Evolutionary conservation across 495 filamentous ascomycete genomes (phyloP).

Genomic region (Pseudomonodictys pantanalensis): DNA sequence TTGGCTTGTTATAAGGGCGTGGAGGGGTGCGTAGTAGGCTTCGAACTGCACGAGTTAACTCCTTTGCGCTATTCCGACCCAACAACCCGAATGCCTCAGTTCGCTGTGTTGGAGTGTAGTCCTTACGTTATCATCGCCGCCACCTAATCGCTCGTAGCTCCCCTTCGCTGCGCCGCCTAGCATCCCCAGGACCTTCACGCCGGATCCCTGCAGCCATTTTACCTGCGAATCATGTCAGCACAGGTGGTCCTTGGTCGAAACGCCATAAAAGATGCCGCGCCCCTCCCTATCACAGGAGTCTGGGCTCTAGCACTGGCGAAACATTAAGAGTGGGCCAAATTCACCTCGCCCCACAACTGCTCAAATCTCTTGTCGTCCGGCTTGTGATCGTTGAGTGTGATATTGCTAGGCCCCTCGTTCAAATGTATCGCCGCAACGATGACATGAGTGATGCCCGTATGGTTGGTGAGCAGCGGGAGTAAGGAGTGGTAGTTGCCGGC

Average conservation of each 20-base stretch:
- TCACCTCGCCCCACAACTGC: constrained; percentile 44
- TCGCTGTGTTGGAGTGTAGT: background rate
- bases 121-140: constrained; percentile 33
- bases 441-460: constrained; percentile 48
- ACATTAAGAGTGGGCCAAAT: too few species aligned
- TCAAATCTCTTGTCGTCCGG: constrained; percentile 35
- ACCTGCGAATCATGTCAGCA: too few species aligned
- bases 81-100: background rate
- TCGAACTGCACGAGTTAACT: too few species aligned
- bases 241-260: too few species aligned
- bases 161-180: constrained; percentile 47
- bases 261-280: too few species aligned
- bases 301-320: too few species aligned
- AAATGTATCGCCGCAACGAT: constrained; percentile 49
- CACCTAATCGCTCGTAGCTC: constrained; percentile 40
- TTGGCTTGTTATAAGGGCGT: constrained; percentile 36
- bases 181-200: constrained; percentile 47
- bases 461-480: constrained; percentile 45
- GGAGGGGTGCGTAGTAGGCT: constrained; percentile 43
- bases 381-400: constrained; percentile 47
- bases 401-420: constrained; percentile 44
- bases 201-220: constrained; percentile 44
- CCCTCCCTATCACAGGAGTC: too few species aligned
- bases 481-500: constrained; percentile 41
- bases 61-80: too few species aligned